A percentile compares a stretch with the other conserved stretches of the same genome.
Conservation (phyloP, 1,284 basidiomycete species). For the Ganoderma meredithae region DNA sequence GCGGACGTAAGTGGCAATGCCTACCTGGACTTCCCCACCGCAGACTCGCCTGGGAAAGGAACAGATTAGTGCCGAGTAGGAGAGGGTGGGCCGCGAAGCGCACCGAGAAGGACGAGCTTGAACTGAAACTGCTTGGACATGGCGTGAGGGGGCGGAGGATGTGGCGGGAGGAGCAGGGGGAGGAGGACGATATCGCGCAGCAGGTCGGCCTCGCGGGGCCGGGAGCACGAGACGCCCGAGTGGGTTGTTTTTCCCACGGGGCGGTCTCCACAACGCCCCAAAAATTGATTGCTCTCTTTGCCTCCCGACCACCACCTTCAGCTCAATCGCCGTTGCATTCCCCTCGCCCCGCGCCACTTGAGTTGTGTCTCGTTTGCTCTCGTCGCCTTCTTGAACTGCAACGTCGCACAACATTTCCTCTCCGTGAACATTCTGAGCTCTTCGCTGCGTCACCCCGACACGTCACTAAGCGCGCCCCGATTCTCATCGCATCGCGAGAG, state of each 20-base stretch:
- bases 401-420: conserved; percentile 11
- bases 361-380: conserved; percentile 29
- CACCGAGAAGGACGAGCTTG: conserved; percentile 92
- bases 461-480: conserved; percentile 33
- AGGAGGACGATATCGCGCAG: conserved; percentile 35
- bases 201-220: conserved; percentile 27
- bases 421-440: conserved; percentile 23
- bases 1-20: conserved; percentile 20
- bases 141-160: conserved; percentile 44
- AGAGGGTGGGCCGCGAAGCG: conserved; percentile 32
- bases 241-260: conserved; percentile 27
- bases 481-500: conserved; percentile 19
- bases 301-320: conserved; percentile 34
- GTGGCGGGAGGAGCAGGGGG: conserved; percentile 34
- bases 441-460: conserved; percentile 21
- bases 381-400: conserved; percentile 20
- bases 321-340: conserved; percentile 30
- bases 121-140: conserved; percentile 89
- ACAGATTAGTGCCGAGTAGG: neutral
- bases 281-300: conserved; percentile 31
- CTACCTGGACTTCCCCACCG: conserved; percentile 95
- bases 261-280: conserved; percentile 27
- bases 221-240: conserved; percentile 25
- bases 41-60: conserved; percentile 81
- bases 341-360: conserved; percentile 24